phyloP scores from a whole-genome alignment of 2,329 filamentous ascomycete species.

The Talaromyces sp. region DNA sequence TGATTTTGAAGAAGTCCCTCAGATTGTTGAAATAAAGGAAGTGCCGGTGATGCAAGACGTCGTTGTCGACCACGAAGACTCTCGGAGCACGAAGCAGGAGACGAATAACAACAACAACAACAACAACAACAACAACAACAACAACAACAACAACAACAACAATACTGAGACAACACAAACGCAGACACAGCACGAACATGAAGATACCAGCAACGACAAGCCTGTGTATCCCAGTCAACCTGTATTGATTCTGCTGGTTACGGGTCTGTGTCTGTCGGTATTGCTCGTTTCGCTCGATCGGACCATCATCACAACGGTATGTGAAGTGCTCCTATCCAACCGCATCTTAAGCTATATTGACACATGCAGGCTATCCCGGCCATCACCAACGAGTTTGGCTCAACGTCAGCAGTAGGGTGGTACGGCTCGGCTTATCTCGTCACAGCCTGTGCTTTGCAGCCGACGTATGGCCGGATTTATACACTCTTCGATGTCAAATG shows the following conservation, averaged over 20 bases:
- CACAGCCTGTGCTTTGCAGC: constrained; percentile 37
- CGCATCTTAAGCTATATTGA: background rate
- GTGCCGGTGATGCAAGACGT: constrained; percentile 10
- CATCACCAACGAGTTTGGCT: constrained; percentile 42
- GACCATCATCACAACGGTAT: constrained; percentile 25
- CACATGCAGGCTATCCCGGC: constrained; percentile 41
- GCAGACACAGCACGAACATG: background rate
- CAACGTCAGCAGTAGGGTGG: constrained; percentile 27
- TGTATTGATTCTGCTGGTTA: constrained; percentile 24
- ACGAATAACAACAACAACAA: background rate
- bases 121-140: too few species aligned
- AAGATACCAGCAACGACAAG: background rate
- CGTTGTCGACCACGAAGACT: background rate
- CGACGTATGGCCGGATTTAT: constrained; percentile 47
- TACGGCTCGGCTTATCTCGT: constrained; percentile 26
- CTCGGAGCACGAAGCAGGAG: constrained; percentile 3
- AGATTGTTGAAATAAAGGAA: constrained; percentile 12
- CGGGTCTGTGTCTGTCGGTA: constrained; percentile 29
- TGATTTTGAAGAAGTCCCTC: constrained; percentile 11
- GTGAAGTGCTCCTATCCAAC: background rate
- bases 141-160: too few species aligned
- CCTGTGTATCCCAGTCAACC: constrained; percentile 25
- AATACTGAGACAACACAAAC: background rate
- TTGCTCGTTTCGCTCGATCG: constrained; percentile 30
- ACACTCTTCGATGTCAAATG: constrained; percentile 38